Evolutionary conservation across 768 basidiomycete species (phyloP), one percentile per base, ranked within the genome.

Genomic region (Ramaria sp.): DNA sequence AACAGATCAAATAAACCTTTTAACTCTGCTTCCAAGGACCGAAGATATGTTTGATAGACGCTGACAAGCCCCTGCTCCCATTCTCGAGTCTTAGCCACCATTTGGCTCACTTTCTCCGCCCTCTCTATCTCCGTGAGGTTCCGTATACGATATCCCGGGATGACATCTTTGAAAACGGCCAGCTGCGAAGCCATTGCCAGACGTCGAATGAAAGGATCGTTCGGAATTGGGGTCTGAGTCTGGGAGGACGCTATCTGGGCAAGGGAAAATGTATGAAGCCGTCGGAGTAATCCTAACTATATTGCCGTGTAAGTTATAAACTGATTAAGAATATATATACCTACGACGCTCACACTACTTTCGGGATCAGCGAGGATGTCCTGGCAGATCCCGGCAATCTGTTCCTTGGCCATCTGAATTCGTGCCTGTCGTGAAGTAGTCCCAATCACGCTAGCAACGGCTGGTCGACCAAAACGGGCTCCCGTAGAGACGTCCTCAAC

Each of bases 81-180:
- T 65, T 98, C 96, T 61, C 96, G 81, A 62, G 88, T 86, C 24
- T 83, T 80, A 17, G 84, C 77, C 7, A 99, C 93, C 74, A 90
- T 84, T 70, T 98, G 95, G 68, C 91, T 83, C 62, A 96, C 91
- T 71, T 95, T 96, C 69, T 93, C 91, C 3, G 83, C 74, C 69
- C 88, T 91, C 70, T 99, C 96, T 62, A 81, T 80, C 51, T 92
- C 95, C 7, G 91, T 93, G 45, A 98, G 75, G 17, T 83, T 72
- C 53, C 96, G 91, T 67, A 99, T 95, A 59, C 93, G 86, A 70
- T 97, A 99, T 3, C 91, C 91, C 24, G 96, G 96, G 42, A 97
- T 84, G 60, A 97, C 81, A 69, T 99, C 96, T 67, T 91, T 93
- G 78, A 91, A 96, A 11, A 98, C 90, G 27, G 93, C 88, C 31